These are phyloP conservation scores for Aspergillus cejpii DNA, from an alignment of 2,329 filamentous ascomycete genomes.

Conservation along the genomic window DNA sequence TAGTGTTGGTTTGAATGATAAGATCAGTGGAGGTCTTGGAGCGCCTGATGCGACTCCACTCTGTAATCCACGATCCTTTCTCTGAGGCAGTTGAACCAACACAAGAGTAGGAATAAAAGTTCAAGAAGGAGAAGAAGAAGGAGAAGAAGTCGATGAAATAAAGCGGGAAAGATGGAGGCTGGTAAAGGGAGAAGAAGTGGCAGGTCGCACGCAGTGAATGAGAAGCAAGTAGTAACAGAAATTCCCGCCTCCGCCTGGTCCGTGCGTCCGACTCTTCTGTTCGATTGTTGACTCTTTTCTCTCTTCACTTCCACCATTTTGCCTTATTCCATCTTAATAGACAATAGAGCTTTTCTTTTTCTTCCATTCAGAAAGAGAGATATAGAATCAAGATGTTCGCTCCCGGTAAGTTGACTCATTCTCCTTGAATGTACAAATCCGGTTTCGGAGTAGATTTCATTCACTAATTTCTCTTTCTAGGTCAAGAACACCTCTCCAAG, in stretches of 20 bases:
- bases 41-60: slow-evolving; percentile 2
- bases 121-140: not conserved
- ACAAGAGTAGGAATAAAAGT: not conserved
- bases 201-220: no score
- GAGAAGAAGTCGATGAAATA: not conserved
- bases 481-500: slow-evolving; percentile 42
- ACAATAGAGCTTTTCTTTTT: slow-evolving; percentile 1
- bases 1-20: not conserved
- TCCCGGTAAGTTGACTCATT: slow-evolving; percentile 24
- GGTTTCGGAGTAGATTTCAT: no score
- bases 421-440: no score
- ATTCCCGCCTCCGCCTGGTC: slow-evolving; percentile 19
- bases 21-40: slow-evolving; percentile 8
- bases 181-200: no score
- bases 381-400: slow-evolving; percentile 27
- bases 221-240: no score
- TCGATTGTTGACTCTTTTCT: slow-evolving; percentile 2
- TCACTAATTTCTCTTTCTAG: slow-evolving; percentile 17
- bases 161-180: not conserved
- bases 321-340: no score
- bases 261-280: slow-evolving; percentile 6
- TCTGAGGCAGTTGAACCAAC: not conserved
- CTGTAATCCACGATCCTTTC: slow-evolving; percentile 1
- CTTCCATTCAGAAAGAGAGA: slow-evolving; percentile 2
- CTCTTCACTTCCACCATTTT: slow-evolving; percentile 6